Evolutionary conservation across 768 basidiomycete species (phyloP), one percentile per base, ranked within the genome.

Genomic region (Lepiota venenata): DNA sequence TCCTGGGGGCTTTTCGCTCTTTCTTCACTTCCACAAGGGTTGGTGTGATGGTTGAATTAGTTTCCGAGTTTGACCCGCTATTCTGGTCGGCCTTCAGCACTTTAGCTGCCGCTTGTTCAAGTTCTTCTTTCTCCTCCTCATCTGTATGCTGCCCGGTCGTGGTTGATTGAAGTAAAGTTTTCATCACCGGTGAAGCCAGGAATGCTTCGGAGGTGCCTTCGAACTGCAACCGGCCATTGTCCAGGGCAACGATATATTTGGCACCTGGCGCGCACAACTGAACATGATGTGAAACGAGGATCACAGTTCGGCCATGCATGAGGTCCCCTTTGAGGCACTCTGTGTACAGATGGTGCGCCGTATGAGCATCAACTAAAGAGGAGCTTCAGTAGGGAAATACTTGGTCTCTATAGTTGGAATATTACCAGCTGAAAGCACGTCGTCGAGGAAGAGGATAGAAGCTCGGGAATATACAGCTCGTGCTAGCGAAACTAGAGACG

Each of bases 261-360:
- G 95, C 92, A 27, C 82, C 87, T 1, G 90, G 83, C 2, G 84
- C 79, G 63, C 91, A 93, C 3, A 98, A 77, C 63, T 93, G 89
- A 32, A 97, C 89, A 63, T 96, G 93, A 64, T 99, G 96, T 2
- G 95, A 97, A 47, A 98, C 96, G 12, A 99, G 79, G 56, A 98
- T 83, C 58, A 95, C 74, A 0, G 97, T 98, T 36, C 95, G 81
- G 21, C 83, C 85, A 48, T 73, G 70, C 77, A 94, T 83, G 35
- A 98, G 76, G 16, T 87, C 83, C 15, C 96, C 95, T 59, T 83
- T 84, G 29, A 99, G 72, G 61, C 93, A 97, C 61, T 91, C 72
- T 48, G 84, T 72, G 69, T 86, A 94, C 18, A 99, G 78, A 63
- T 96, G 91, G 58, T 91, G 81, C 12, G 94, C 94, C 4, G 93